Evolutionary conservation across 2,329 filamentous ascomycete genomes (phyloP), one percentile per base, ranked within the genome.

Genomic region (Coleophoma eucalyptorum): DNA sequence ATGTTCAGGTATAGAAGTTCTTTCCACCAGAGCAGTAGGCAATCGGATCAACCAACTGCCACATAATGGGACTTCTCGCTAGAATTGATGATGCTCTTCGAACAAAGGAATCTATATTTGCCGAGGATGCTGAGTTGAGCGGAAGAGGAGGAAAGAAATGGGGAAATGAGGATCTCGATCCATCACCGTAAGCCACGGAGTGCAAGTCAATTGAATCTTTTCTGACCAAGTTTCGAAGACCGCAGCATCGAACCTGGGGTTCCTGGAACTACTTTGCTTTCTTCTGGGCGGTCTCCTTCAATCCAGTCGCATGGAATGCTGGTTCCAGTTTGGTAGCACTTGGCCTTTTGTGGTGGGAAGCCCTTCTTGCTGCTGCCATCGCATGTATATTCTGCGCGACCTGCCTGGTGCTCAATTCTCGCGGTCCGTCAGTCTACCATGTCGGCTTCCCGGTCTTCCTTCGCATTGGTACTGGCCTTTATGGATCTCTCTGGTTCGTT

Each of bases 281-380:
- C 26, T 48, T 48, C 46, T 48, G 46, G 37, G 46, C 46, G 11
- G 46, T 48, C 15, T 42, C 35, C 26, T 60, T 67, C 51, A 67
- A 67, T 46, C 49, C 65, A 32, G 56, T 57, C 46, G 77, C 73
- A 48, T 79, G 76, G 76, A 72, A 79, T 55, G 75, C 72, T 12
- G 72, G 70, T 5, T 71, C 68, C 34, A 71, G 71, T 43, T 73
- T 76, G 43, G 66, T 75, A 18, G 69, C 72, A 16, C 67, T 74
- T 15, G 77, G 78, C 4, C 67, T 81, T 13, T 15, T 48, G 16
- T 48, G 46, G 46, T 48, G 46, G 46, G 35, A 48, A 42, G 46
- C 35, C 32, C 41, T 38, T 5, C 32, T 48, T 16, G 46, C 46
- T 10, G 46, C 46, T 16, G 42, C 42, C 16, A 38, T 48, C 15